phyloP scores from a whole-genome alignment of 495 filamentous ascomycete species.

The Bathelium albidoporum region DNA sequence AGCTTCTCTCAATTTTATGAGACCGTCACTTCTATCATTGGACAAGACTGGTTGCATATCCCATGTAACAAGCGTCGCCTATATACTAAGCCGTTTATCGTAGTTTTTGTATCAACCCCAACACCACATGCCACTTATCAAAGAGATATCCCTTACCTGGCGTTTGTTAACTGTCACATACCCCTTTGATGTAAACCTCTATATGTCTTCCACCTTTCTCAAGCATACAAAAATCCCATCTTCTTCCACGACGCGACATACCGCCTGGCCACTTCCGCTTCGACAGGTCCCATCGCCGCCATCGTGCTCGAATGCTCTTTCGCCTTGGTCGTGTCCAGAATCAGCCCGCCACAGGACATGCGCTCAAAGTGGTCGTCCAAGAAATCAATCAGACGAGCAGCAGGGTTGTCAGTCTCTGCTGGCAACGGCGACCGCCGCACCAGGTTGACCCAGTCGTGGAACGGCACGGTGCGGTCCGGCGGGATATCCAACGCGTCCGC shows the following conservation, averaged over 20 bases:
- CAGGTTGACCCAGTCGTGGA: not conserved
- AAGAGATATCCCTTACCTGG: too few species aligned
- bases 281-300: not conserved
- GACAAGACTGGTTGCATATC: too few species aligned
- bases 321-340: not conserved
- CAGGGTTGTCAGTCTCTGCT: conserved; percentile 6
- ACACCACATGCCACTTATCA: too few species aligned
- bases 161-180: too few species aligned
- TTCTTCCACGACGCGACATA: not conserved
- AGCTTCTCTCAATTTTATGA: too few species aligned
- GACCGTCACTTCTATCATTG: too few species aligned
- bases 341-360: conserved; percentile 7
- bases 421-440: not conserved
- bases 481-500: conserved; percentile 3
- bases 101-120: too few species aligned
- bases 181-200: too few species aligned
- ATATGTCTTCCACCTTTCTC: too few species aligned
- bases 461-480: not conserved
- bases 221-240: not conserved
- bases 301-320: not conserved
- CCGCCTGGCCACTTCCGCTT: not conserved
- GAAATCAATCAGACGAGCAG: conserved; percentile 2
- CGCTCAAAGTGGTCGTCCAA: conserved; percentile 5
- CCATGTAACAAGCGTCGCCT: too few species aligned
- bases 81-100: too few species aligned